Conservation (phyloP, 345 rosid species). For the Hibiscus trionum region DNA sequence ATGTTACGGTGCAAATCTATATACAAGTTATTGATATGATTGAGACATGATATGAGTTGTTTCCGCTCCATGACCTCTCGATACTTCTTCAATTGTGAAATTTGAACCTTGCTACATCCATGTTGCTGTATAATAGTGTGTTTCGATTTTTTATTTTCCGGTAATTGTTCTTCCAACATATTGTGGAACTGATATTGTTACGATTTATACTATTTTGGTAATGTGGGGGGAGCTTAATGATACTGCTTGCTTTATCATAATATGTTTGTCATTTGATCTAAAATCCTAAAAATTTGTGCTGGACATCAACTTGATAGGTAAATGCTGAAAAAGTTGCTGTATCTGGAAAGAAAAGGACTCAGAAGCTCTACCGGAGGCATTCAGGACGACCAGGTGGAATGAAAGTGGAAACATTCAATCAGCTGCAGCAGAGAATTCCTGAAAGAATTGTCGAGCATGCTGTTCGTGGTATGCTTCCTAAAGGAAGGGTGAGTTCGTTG, state of each 20-base stretch:
- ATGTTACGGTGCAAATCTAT: background rate
- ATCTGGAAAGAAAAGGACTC: conserved; percentile 88
- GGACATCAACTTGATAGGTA: conserved; percentile 34
- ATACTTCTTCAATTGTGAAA: background rate
- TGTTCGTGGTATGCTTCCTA: conserved; percentile 98
- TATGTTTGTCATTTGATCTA: background rate
- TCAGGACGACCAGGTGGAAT: conserved; percentile 99
- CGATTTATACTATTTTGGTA: background rate
- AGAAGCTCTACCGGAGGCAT: conserved; percentile 77
- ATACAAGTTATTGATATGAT: background rate
- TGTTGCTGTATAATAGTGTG: background rate
- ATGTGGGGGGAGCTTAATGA: background rate
- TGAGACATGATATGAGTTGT: background rate
- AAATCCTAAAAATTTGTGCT: background rate
- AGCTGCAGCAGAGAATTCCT: conserved; percentile 85
- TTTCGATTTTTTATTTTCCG: background rate
- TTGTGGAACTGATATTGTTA: background rate
- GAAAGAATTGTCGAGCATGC: conserved; percentile 97
- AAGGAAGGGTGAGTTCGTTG: conserved; percentile 72
- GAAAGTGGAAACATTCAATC: conserved; percentile 87
- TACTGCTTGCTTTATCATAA: background rate
- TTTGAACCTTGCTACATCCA: background rate
- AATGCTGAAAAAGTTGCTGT: conserved; percentile 97
- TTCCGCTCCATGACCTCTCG: background rate
- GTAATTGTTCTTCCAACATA: no score